phyloP scores from a whole-genome alignment of 2,329 filamentous ascomycete genomes.

The Penicillium sp. region DNA sequence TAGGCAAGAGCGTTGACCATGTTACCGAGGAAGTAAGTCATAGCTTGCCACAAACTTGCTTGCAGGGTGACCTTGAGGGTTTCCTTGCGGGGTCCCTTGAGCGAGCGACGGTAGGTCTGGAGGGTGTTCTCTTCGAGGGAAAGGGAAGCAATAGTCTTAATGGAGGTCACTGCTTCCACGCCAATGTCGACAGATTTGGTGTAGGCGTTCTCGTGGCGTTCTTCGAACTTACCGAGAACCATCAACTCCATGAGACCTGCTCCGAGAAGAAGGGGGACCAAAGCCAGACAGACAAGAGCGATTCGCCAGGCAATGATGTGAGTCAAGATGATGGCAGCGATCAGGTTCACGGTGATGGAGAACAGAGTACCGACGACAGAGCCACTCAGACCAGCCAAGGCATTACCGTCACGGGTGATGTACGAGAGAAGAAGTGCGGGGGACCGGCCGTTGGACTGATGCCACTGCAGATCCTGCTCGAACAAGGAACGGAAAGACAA shows the following conservation, averaged over 20 bases:
- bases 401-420: constrained; percentile 69
- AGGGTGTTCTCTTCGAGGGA: constrained; percentile 55
- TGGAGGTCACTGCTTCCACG: constrained; percentile 54
- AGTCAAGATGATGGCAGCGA: constrained; percentile 67
- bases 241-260: constrained; percentile 69
- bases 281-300: constrained; percentile 68
- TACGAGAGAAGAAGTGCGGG: constrained; percentile 64
- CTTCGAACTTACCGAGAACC: constrained; percentile 61
- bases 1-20: constrained; percentile 74
- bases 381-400: constrained; percentile 68
- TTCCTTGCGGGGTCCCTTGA: constrained; percentile 51
- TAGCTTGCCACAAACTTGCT: constrained; percentile 48
- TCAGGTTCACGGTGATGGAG: constrained; percentile 67
- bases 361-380: constrained; percentile 70
- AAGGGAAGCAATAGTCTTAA: constrained; percentile 54
- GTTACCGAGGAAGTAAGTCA: constrained; percentile 55
- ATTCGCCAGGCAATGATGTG: constrained; percentile 77
- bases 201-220: constrained; percentile 53
- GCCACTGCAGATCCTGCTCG: constrained; percentile 69
- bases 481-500: constrained; percentile 66
- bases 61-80: constrained; percentile 52
- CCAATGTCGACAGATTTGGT: constrained; percentile 53
- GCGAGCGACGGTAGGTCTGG: constrained; percentile 46
- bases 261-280: constrained; percentile 68
- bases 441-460: constrained; percentile 64